Percentiles rank a stretch among this genome's conserved stretches.
These are phyloP conservation scores for Aegilops tauschii DNA, from an alignment of 176 grass and related monocot genomes.

Conservation along the genomic window DNA sequence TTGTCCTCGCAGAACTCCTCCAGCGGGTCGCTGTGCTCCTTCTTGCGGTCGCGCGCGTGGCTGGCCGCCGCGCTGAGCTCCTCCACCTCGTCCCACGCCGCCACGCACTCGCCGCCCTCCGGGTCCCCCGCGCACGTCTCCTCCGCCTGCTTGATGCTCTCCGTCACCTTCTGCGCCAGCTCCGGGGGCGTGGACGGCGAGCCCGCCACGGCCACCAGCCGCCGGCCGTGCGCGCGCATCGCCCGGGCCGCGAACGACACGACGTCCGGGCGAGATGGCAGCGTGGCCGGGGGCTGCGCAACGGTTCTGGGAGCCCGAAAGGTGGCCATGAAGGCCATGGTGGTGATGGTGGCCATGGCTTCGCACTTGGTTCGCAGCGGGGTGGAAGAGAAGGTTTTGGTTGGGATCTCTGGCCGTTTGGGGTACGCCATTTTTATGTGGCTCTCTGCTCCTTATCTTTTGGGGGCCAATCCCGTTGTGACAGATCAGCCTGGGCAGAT, in stretches of 20 bases:
- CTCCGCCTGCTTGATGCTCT: constrained; percentile 93
- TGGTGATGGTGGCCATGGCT: constrained; percentile 40
- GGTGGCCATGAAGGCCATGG: constrained; percentile 41
- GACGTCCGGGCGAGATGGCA: constrained; percentile 8
- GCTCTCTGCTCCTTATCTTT: constrained; percentile 45
- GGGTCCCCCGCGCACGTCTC: constrained; percentile 68
- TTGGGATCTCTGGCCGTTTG: constrained; percentile 9
- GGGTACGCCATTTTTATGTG: constrained; percentile 26
- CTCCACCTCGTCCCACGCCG: constrained; percentile 99
- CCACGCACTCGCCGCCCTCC: constrained; percentile 63
- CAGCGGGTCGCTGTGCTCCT: constrained; percentile 60
- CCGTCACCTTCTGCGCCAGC: constrained; percentile 66
- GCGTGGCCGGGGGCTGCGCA: neutral
- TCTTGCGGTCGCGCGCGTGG: constrained; percentile 68
- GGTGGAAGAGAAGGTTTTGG: neutral
- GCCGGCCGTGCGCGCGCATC: constrained; percentile 12
- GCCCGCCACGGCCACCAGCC: constrained; percentile 27
- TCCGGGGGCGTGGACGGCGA: constrained; percentile 53
- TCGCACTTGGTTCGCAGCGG: neutral
- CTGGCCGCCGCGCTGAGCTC: constrained; percentile 85
- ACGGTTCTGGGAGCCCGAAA: constrained; percentile 24
- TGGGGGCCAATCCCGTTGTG: constrained; percentile 39
- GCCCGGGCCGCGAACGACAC: constrained; percentile 27
- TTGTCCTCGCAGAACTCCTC: constrained; percentile 91
- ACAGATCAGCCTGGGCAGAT: constrained; percentile 54